A percentile compares a stretch with the other conserved stretches of the same genome.
Conservation (phyloP, 768 basidiomycete genomes). For the Podaxis sp. region DNA sequence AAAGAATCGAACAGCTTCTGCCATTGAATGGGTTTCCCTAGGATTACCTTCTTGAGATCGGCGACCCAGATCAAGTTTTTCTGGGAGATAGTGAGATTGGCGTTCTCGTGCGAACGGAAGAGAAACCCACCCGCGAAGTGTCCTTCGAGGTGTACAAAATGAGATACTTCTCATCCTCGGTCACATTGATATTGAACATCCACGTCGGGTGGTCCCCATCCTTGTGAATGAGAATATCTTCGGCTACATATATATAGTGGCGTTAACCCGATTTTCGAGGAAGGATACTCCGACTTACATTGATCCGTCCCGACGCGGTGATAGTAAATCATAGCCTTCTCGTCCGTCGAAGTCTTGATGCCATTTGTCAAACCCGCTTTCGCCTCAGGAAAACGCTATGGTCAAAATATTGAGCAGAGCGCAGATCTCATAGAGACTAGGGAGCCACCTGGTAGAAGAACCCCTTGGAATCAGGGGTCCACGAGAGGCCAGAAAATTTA, state of each 20-base stretch:
- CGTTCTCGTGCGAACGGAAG: slow-evolving; percentile 3
- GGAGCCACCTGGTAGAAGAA: slow-evolving; percentile 71
- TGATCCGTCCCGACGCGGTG: slow-evolving; percentile 71
- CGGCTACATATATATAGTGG: slow-evolving; percentile 28
- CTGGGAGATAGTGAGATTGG: slow-evolving; percentile 27
- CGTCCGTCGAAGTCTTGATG: slow-evolving; percentile 57
- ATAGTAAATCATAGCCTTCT: slow-evolving; percentile 73
- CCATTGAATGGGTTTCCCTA: slow-evolving; percentile 68
- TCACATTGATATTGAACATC: slow-evolving; percentile 54
- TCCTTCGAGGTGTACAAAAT: slow-evolving; percentile 52
- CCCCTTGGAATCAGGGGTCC: slow-evolving; percentile 77
- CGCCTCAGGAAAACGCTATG: slow-evolving; percentile 53
- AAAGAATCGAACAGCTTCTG: slow-evolving; percentile 66
- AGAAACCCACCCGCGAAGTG: slow-evolving; percentile 50
- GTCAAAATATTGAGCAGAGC: background rate
- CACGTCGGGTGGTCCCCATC: slow-evolving; percentile 61
- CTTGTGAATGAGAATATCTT: slow-evolving; percentile 64
- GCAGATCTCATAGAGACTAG: background rate
- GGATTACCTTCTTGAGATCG: slow-evolving; percentile 53
- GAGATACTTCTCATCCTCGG: slow-evolving; percentile 66
- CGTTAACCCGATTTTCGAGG: slow-evolving; percentile 19
- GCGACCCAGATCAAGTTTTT: slow-evolving; percentile 75
- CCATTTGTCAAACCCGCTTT: slow-evolving; percentile 38
- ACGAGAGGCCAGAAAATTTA: slow-evolving; percentile 69
- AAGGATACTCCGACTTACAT: slow-evolving; percentile 32